A percentile compares a stretch with the other conserved stretches of the same genome.
phyloP scores from a whole-genome alignment of 2,329 filamentous ascomycete species.

The Gnomoniopsis smithogilvyi region DNA sequence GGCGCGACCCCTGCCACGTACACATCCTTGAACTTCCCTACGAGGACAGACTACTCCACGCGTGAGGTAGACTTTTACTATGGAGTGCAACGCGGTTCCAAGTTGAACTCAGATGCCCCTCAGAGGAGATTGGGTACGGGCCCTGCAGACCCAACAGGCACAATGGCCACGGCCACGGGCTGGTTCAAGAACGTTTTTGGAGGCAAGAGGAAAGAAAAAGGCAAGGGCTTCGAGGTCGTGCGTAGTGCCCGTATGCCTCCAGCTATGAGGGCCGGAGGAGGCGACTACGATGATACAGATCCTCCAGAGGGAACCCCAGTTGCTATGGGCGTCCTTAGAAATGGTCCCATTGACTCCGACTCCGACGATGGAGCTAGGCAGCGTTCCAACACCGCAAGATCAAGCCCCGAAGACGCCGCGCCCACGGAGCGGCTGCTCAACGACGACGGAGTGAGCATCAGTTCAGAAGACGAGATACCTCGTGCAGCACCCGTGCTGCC shows the following conservation, averaged over 20 bases:
- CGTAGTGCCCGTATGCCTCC: slow-evolving; percentile 83
- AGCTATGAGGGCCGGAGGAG: slow-evolving; percentile 58
- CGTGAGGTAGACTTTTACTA: slow-evolving; percentile 98
- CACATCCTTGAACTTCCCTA: slow-evolving; percentile 43
- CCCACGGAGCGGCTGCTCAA: slow-evolving; percentile 39
- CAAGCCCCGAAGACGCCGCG: slow-evolving; percentile 29
- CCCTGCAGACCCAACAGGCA: slow-evolving; percentile 89
- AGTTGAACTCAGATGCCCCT: slow-evolving; percentile 75
- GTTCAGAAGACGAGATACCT: slow-evolving; percentile 40
- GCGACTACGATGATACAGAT: slow-evolving; percentile 61
- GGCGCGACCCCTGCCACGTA: slow-evolving; percentile 37
- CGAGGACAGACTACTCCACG: slow-evolving; percentile 81
- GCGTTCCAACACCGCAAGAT: slow-evolving; percentile 27
- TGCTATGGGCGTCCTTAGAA: slow-evolving; percentile 57
- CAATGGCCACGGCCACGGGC: slow-evolving; percentile 81
- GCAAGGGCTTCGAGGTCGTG: slow-evolving; percentile 96
- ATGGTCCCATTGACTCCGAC: slow-evolving; percentile 63
- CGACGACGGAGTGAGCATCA: slow-evolving; percentile 43
- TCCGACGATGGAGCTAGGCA: slow-evolving; percentile 45
- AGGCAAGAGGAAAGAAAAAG: slow-evolving; percentile 88
- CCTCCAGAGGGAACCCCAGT: slow-evolving; percentile 66
- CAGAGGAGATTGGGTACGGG: slow-evolving; percentile 88
- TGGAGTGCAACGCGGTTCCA: slow-evolving; percentile 75
- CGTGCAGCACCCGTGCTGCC: slow-evolving; percentile 56
- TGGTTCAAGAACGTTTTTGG: slow-evolving; percentile 82